A percentile compares a stretch with the other conserved stretches of the same genome.
These are phyloP conservation scores for Malus asiatica DNA, from an alignment of 306 rosid genomes.

Conservation along the genomic window DNA sequence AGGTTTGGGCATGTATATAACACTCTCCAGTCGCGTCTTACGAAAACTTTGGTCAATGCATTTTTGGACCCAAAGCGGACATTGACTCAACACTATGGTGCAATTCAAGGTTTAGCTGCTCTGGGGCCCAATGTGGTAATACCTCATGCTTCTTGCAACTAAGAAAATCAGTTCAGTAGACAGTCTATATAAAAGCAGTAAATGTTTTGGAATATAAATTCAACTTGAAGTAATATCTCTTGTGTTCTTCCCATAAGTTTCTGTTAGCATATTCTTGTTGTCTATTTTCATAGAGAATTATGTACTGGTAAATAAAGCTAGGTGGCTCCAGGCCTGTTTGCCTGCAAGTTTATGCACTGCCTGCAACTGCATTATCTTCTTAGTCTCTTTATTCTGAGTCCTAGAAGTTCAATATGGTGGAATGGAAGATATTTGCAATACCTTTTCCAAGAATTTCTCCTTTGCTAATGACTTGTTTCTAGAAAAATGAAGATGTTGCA, in stretches of 20 bases:
- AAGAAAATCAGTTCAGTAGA: not conserved
- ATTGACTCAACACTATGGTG: conserved; percentile 80
- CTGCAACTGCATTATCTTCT: not conserved
- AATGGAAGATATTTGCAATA: not conserved
- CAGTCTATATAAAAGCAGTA: not conserved
- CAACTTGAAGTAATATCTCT: not conserved
- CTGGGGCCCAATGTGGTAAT: conserved; percentile 76
- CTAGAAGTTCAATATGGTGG: not conserved
- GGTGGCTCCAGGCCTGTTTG: not conserved
- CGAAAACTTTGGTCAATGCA: conserved; percentile 74
- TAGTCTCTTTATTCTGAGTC: not conserved
- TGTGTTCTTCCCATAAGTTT: not conserved
- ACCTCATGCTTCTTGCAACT: conserved; percentile 19
- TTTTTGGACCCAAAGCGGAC: conserved; percentile 81
- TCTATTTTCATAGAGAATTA: not conserved
- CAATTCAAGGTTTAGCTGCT: conserved; percentile 73
- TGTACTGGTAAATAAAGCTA: not conserved
- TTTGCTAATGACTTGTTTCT: not conserved
- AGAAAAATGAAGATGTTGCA: not conserved
- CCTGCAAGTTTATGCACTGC: not conserved
- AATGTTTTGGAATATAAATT: not conserved
- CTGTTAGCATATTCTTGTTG: not conserved
- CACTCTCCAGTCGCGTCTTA: conserved; percentile 70
- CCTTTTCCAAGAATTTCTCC: not conserved
- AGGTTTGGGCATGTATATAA: conserved; percentile 79